Evolutionary conservation across 352 stramenopile genomes (phyloP).

Genomic region (Globisporangium apiculatum): DNA sequence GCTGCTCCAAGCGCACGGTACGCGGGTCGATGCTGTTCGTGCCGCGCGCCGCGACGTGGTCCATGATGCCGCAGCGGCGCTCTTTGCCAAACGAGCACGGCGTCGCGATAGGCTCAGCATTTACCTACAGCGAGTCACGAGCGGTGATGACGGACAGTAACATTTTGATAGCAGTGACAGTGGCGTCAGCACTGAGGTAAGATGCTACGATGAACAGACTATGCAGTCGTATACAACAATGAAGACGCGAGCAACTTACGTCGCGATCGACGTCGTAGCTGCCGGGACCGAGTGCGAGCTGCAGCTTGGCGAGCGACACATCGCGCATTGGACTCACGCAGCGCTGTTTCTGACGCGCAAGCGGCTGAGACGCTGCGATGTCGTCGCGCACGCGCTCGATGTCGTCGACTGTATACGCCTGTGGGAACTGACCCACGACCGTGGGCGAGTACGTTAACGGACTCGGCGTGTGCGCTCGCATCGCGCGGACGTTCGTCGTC

Average conservation of each 20-base stretch:
- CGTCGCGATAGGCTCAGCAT: constrained; percentile 34
- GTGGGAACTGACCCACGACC: constrained; percentile 32
- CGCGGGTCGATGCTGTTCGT: constrained; percentile 16
- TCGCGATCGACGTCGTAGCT: constrained; percentile 47
- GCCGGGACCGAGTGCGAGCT: constrained; percentile 36
- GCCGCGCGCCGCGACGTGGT: constrained; percentile 18
- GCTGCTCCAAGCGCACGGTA: not conserved
- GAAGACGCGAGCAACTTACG: constrained; percentile 11
- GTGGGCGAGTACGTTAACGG: constrained; percentile 33
- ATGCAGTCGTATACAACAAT: no score
- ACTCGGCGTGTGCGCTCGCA: constrained; percentile 14
- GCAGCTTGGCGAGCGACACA: constrained; percentile 17
- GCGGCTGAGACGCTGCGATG: not conserved
- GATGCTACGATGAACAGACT: no score
- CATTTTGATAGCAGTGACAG: no score
- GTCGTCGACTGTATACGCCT: constrained; percentile 33
- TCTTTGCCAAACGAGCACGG: constrained; percentile 43
- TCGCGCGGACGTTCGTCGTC: not conserved
- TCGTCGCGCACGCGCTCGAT: constrained; percentile 17
- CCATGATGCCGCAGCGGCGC: constrained; percentile 35
- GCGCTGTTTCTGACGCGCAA: constrained; percentile 9
- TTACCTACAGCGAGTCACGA: constrained; percentile 15
- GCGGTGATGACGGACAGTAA: not conserved
- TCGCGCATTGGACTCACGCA: constrained; percentile 1
- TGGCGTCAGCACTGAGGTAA: not conserved